A percentile compares a stretch with the other conserved stretches of the same genome.
These are phyloP conservation scores for Talaromyces piceae DNA, from an alignment of 2,329 filamentous ascomycete genomes.

Conservation along the genomic window DNA sequence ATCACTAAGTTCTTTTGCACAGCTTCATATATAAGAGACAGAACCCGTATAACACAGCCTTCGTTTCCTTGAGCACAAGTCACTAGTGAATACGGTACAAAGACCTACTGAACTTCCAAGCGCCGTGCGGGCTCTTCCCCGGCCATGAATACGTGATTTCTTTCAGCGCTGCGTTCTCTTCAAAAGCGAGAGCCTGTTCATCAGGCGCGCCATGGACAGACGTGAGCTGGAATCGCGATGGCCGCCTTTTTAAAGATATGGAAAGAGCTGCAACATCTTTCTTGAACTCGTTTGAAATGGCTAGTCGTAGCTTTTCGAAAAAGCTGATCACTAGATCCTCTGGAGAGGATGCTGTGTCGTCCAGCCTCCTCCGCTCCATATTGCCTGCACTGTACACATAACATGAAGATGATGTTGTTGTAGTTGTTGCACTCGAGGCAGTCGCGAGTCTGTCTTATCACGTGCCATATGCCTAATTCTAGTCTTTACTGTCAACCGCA, in stretches of 20 bases:
- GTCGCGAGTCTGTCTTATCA: background rate
- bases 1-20: slow-evolving; percentile 42
- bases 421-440: background rate
- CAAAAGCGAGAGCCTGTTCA: slow-evolving; percentile 9
- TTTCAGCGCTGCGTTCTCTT: slow-evolving; percentile 8
- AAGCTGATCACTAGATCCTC: slow-evolving; percentile 2
- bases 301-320: slow-evolving; percentile 6
- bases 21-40: slow-evolving; percentile 49
- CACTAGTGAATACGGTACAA: background rate
- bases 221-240: slow-evolving; percentile 21
- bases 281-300: slow-evolving; percentile 8
- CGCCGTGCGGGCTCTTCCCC: slow-evolving; percentile 48
- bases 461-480: background rate
- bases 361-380: background rate
- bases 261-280: slow-evolving; percentile 14
- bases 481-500: background rate
- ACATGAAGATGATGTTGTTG: too few species aligned
- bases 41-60: slow-evolving; percentile 38
- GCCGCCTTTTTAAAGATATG: slow-evolving; percentile 21
- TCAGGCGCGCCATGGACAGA: slow-evolving; percentile 23
- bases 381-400: too few species aligned
- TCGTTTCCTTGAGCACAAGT: background rate
- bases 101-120: slow-evolving; percentile 43
- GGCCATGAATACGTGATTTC: slow-evolving; percentile 45
- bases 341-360: background rate